Conservation (phyloP, 768 basidiomycete species). For the Xerocomus potaroensis region DNA sequence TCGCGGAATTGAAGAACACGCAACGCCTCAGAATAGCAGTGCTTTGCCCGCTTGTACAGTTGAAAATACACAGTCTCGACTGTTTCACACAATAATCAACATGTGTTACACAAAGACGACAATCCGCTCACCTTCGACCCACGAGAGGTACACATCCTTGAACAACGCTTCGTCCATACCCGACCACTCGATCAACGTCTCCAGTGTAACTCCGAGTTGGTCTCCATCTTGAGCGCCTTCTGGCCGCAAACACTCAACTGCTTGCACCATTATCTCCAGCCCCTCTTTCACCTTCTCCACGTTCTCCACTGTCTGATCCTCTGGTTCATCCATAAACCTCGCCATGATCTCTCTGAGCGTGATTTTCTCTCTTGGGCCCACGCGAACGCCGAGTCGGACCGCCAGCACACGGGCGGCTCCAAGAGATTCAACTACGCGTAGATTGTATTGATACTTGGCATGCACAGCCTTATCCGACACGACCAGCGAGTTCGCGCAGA, state of each 20-base stretch:
- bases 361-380: slow-evolving; percentile 41
- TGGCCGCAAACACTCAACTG: slow-evolving; percentile 53
- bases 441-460: slow-evolving; percentile 78
- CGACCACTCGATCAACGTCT: slow-evolving; percentile 67
- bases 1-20: slow-evolving; percentile 77
- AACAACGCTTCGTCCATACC: slow-evolving; percentile 55
- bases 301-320: slow-evolving; percentile 34
- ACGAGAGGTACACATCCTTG: slow-evolving; percentile 65
- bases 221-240: slow-evolving; percentile 30
- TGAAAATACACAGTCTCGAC: slow-evolving; percentile 81
- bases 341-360: slow-evolving; percentile 67
- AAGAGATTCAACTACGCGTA: slow-evolving; percentile 89
- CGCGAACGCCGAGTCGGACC: slow-evolving; percentile 45
- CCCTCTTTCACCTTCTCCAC: slow-evolving; percentile 44
- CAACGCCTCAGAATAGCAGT: slow-evolving; percentile 76
- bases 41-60: slow-evolving; percentile 76
- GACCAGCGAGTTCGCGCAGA: slow-evolving; percentile 55
- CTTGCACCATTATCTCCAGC: slow-evolving; percentile 43
- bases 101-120: background rate
- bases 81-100: background rate
- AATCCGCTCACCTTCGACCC: slow-evolving; percentile 63
- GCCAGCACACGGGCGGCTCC: slow-evolving; percentile 74
- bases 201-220: slow-evolving; percentile 62
- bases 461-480: slow-evolving; percentile 75
- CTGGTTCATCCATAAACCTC: slow-evolving; percentile 45